A percentile compares a stretch with the other conserved stretches of the same genome.
Conservation (phyloP, 225 moss, liverwort and hornwort genomes). For the Bryoerythrophyllum caledonicum region DNA sequence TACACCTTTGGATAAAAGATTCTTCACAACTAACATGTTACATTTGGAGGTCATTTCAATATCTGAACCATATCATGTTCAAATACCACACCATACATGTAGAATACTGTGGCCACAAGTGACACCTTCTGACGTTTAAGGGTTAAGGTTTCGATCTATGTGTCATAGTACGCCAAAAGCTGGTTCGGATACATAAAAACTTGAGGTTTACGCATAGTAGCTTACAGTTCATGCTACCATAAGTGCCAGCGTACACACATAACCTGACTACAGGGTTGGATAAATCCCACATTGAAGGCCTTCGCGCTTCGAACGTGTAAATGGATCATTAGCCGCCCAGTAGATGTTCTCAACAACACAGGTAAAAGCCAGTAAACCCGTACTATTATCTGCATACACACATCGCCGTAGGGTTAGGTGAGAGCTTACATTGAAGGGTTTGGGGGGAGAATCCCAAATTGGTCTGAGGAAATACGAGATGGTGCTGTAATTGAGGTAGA, state of each 20-base stretch:
- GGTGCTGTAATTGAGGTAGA: constrained; percentile 47
- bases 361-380: too few species aligned
- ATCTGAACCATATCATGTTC: too few species aligned
- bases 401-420: neutral
- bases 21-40: too few species aligned
- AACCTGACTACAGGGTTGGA: neutral
- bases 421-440: constrained; percentile 9
- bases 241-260: neutral
- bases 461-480: constrained; percentile 70
- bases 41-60: too few species aligned
- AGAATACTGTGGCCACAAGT: too few species aligned
- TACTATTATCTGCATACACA: neutral
- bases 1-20: too few species aligned
- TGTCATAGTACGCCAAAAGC: too few species aligned
- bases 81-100: too few species aligned
- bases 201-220: neutral
- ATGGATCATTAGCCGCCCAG: too few species aligned
- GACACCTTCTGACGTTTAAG: too few species aligned
- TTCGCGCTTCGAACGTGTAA: neutral
- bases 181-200: neutral
- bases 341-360: too few species aligned
- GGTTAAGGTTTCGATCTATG: too few species aligned
- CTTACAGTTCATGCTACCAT: neutral
- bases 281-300: constrained; percentile 43
- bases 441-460: constrained; percentile 71